Base-by-base conservation (phyloP, 2,329 filamentous ascomycete species). In the Lachnellula subtilissima region DNA sequence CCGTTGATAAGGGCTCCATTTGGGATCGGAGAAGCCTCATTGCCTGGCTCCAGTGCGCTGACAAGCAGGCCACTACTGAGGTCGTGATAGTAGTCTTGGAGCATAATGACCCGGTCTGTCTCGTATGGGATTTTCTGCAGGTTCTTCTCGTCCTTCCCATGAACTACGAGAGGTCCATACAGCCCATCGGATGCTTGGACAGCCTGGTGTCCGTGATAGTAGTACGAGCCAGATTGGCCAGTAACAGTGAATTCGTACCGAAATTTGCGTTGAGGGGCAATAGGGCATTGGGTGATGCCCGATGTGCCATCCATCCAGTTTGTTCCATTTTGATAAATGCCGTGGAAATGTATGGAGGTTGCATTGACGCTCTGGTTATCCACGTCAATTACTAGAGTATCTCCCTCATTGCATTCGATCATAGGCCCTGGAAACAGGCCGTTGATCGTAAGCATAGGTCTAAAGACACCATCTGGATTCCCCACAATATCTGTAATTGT, bases 21-120 rank as follows among this genome's bases (percentile, higher is more conserved):
- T 19, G 75, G 75, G 39, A 73, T 71, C 14, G 75, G 75, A 23
- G 74, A 70, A 53, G 70, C 66, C 60, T 77, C 75, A 52, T 68
- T 73, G 1, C 74, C 74, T 37, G 74, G 73, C 51, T 73, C 72
- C 43, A 77, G 64, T 36, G 70, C 64, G 4, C 69, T 64, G 45
- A 68, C 65, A 53, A 77, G 66, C 17, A 76, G 66, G 37, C 69
- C 71, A 52, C 69, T 73, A 1, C 76, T 78, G 9, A 75, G 68
- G 48, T 86, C 81, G 63, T 90, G 85, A 56, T 91, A 90, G 76
- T 87, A 87, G 64, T 91, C 87, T 17, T 84, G 85, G n/a, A 91
- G 71, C 60, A 87, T 86, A 17, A 90, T 67, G 0, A 86, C 75
- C 35, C 84, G 72, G 59, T 90, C 87, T 43, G 76, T 67, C 14